Evolutionary conservation across 495 filamentous ascomycete genomes (phyloP), one percentile per base, ranked within the genome.

Genomic region (Pyrenula aspistea): DNA sequence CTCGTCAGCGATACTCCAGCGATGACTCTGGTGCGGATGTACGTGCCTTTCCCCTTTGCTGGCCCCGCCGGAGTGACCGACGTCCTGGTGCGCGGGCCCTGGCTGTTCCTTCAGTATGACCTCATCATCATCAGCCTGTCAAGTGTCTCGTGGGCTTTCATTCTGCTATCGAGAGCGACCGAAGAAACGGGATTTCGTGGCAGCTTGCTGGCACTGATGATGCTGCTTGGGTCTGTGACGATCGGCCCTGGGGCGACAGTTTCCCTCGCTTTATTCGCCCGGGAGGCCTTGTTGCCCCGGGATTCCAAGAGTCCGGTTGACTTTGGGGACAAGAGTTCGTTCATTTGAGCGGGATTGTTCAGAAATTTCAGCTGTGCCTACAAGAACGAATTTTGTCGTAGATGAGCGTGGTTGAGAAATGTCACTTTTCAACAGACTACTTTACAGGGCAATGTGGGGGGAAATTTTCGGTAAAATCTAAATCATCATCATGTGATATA

Each of bases 71-170:
- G 31, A 42, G 31, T 15, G 15, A 42, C 1, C n/a, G 25, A 62
- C 22, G 25, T 57, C 11, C 24, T 65, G 22, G 58, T 57, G 12
- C 49, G 56, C 2, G 59, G 61, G 1, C 53, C 63, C 2, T 63
- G 57, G 49, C 55, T 65, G 4, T 65, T 60, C 36, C 58, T 65
- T 10, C 60, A 65, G 50, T 62, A 55, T 22, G 62, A 65, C 56
- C n/a, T 59, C 15, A 57, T 58, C 12, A 65, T 65, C 53, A 58
- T 62, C 31, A 52, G 52, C n/a, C 24, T 60, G 1, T 55, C 62
- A 25, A 62, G 58, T 23, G 22, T 65, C 23, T 52, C 51, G 11
- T 65, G 62, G 62, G 58, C 56, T 10, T 66, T 63, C 31, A 4
- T 42, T 15, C 15, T 42, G 31, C 8, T 15, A 4, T 4, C 31